Base-by-base conservation (phyloP, 345 rosid genomes). In the Rhodomyrtus tomentosa region DNA sequence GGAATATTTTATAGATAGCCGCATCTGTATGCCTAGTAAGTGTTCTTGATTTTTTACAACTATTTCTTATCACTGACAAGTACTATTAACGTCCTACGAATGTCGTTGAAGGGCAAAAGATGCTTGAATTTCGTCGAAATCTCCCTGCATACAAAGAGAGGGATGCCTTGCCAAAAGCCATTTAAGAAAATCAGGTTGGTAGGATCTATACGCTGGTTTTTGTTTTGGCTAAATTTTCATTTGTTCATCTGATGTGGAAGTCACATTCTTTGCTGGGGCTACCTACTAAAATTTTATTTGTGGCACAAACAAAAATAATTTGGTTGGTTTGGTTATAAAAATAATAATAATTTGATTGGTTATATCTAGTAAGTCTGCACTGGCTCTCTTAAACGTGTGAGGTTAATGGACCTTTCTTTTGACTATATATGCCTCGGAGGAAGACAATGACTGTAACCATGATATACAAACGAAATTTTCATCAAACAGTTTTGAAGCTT, bases 61-160 rank as follows among this genome's bases (percentile, higher is more conserved):
- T 15, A 56, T 10, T 84, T 84, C 59, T 82, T 89, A 83, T 88
- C 45, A 20, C 82, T 50, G 38, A 54, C 54, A 82, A 68, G 82
- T 40, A 29, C 25, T n/a, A 73, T 76, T 55, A 45, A 86, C 2
- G 38, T 72, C 42, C 58, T 90, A 97, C 99, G 96, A 93, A 86
- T 91, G 98, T 85, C 92, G n/a, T 89, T 32, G 96, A 95, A 88
- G 99, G 99, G 81, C 95, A 92, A 91, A 94, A 93, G 93, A 97
- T 95, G 98, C 62, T 90, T 85, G 98, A 94, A 88, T 95, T 97
- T 86, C 96, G 99, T 50, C 91, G 86, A 90, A 93, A 92, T 84
- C 98, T 97, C 80, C 99, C 99, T 87, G 92, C 99, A 6, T 91
- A 88, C 87, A 95, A 94, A 90, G 96, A 95, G 89, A 95, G 83